phyloP scores from a whole-genome alignment of 2,329 filamentous ascomycete species.

The Biscogniauxia sp. region DNA sequence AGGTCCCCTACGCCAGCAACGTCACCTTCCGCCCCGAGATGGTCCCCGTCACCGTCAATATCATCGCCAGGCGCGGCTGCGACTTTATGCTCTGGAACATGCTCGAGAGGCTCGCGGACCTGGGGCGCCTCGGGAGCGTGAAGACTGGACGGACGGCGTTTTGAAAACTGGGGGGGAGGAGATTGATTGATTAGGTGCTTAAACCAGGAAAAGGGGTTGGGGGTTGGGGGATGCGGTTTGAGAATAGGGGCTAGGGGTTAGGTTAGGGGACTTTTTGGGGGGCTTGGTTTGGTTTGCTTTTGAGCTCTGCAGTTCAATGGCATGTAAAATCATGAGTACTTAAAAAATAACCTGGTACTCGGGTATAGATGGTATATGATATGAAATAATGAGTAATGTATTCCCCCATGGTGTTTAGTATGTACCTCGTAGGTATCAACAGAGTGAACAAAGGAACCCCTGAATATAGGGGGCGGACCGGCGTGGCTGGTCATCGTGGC shows the following conservation, averaged over 20 bases:
- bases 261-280: neutral
- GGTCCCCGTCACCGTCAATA: conserved; percentile 41
- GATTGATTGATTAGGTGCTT: too few species aligned
- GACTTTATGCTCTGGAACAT: conserved; percentile 42
- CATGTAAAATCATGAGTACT: too few species aligned
- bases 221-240: too few species aligned
- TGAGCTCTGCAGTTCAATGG: too few species aligned
- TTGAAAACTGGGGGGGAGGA: conserved; percentile 2
- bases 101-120: conserved; percentile 38
- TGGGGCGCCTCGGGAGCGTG: conserved; percentile 36
- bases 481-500: too few species aligned
- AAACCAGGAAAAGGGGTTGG: neutral
- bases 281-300: neutral
- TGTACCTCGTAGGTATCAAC: too few species aligned
- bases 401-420: too few species aligned
- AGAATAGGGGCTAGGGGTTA: neutral
- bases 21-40: conserved; percentile 39
- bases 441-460: too few species aligned
- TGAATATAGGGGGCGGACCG: too few species aligned
- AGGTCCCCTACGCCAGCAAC: conserved; percentile 38
- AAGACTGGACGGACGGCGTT: conserved; percentile 33
- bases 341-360: too few species aligned
- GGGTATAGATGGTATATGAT: too few species aligned
- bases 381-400: too few species aligned
- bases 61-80: conserved; percentile 42